Base-by-base conservation (phyloP, 805 yeast species). In the Yamadazyma endophytica region DNA sequence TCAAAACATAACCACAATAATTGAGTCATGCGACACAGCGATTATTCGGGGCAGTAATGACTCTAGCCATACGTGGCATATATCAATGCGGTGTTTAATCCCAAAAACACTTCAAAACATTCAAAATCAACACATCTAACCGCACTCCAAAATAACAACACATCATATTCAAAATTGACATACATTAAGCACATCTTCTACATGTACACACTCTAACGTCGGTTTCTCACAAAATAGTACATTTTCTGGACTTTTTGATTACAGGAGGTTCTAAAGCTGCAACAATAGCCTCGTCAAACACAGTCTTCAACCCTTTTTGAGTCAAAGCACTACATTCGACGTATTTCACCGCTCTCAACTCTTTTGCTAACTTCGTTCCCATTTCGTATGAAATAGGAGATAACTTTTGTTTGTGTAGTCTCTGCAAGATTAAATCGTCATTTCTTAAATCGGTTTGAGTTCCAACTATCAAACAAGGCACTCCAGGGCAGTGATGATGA, bases 241-340 rank as follows among this genome's bases (percentile, higher is more conserved):
- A 89, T 68, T 84, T 87, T 70, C 85, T 82, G 42, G 73, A 70
- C 54, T 78, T 79, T 51, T 76, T 83, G 49, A 84, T 79, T 43
- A 83, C 92, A 17, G 97, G 97, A 29, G 97, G 97, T 58, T 90
- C 97, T 43, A 92, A 73, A 17, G 97, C 97, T 31, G 97, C 97
- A 29, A 92, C 97, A 37, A 92, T 92, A 16, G 97, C 97, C 64
- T 88, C 97, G 57, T 92, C 97, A 64, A 90, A 90, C n/a, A 90
- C 96, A 46, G 94, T 88, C 66, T 90, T 92, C 58, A 92, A 75
- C 9, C 98, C 98, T 56, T 88, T 80, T 64, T 90, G 98, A 31
- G 97, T 92, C 54, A 92, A 73, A 7, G 98, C 98, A 8, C 97
- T 89, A 63, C 98, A 90, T 64, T 90, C 98, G 26, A 90, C 95